phyloP scores from a whole-genome alignment of 768 basidiomycete species.

The Mycena chlorophos region DNA sequence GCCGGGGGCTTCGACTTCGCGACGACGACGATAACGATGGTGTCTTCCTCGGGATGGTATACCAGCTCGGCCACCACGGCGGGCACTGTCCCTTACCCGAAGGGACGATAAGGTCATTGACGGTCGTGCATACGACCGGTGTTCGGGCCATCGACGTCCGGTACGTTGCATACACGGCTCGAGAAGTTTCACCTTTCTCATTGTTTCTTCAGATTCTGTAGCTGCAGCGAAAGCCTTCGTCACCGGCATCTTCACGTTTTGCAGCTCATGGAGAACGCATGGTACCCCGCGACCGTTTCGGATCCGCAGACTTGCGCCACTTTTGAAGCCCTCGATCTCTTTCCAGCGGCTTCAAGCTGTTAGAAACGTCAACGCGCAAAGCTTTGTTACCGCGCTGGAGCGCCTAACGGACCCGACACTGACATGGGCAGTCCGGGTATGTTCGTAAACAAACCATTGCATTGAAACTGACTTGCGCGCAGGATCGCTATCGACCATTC shows the following conservation, averaged over 20 bases:
- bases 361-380: slow-evolving; percentile 14
- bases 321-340: slow-evolving; percentile 10
- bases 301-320: slow-evolving; percentile 17
- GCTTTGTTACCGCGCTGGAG: slow-evolving; percentile 14
- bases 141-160: slow-evolving; percentile 1
- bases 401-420: neutral
- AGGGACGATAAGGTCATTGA: neutral
- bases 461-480: neutral
- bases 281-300: slow-evolving; percentile 17
- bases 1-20: neutral
- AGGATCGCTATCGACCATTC: slow-evolving; percentile 12
- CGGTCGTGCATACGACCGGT: slow-evolving; percentile 2
- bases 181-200: neutral
- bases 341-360: slow-evolving; percentile 10
- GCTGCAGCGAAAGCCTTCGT: neutral
- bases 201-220: neutral
- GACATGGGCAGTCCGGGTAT: neutral
- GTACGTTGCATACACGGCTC: slow-evolving; percentile 2
- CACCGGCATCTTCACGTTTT: neutral
- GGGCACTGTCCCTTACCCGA: neutral
- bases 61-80: slow-evolving; percentile 8
- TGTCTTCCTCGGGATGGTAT: neutral
- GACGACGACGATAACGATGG: neutral
- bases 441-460: neutral
- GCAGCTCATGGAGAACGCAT: slow-evolving; percentile 10